Evolutionary conservation across 1,284 basidiomycete genomes (phyloP), one percentile per base, ranked within the genome.

Genomic region (Naganishia liquefaciens): DNA sequence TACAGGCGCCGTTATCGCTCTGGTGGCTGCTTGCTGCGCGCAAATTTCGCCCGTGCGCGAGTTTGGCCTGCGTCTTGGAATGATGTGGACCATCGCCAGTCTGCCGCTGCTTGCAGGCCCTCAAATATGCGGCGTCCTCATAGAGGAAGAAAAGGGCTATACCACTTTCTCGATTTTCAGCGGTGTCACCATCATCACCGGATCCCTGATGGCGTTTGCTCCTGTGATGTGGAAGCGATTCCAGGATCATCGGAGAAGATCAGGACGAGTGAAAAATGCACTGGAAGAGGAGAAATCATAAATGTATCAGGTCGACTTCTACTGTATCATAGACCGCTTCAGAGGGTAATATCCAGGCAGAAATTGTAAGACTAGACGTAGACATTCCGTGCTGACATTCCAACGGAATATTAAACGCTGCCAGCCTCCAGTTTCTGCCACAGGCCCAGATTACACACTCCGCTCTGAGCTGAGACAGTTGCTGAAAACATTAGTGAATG

Each of bases 31-130:
- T 13, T 71, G 72, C 19, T 72, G 71, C 13, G 76, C 73, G 0
- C 64, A 73, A 5, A 73, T 77, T 58, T 73, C 70, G n/a, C 76
- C 77, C 0, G 71, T 74, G 1, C 70, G 72, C 53, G 77, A 79
- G 64, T 73, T 74, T 23, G 77, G 77, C 0, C 73, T 75, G 70
- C 61, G 77, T 17, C 67, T 79, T 39, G 76, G 77, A 21, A 74
- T 79, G 73, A 62, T 76, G 54, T 74, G 74, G 70, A 68, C 69
- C 2, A 39, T 71, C 19, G 69, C 72, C 9, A 68, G 71, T 0
- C 50, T 77, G 5, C 71, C 74, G 2, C 64, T 71, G 9, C 68
- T 77, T 25, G 68, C 72, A 13, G 76, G 77, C 1, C 77, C 77
- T 6, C 68, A 68, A 39, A 43, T 66, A 19, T 55, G 55, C n/a